Evolutionary conservation across 2,329 filamentous ascomycete species (phyloP).

Genomic region (Didymella pinodella): DNA sequence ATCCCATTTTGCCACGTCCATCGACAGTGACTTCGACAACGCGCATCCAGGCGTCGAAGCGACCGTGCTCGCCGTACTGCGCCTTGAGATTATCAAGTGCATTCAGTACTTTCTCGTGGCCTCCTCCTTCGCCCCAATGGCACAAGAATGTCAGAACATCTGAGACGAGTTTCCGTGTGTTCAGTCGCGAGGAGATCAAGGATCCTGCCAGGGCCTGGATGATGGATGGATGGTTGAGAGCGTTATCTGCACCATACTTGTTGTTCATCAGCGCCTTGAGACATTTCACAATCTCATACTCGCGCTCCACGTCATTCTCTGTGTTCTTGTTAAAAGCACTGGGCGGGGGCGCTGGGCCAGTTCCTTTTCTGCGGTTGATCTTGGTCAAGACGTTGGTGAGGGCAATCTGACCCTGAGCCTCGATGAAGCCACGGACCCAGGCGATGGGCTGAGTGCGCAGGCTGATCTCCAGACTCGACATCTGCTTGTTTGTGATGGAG

Average conservation of each 20-base stretch:
- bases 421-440: conserved; percentile 96
- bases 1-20: conserved; percentile 98
- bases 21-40: conserved; percentile 97
- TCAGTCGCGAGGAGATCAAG: conserved; percentile 85
- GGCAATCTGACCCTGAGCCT: conserved; percentile 95
- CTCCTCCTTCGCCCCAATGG: conserved; percentile 88
- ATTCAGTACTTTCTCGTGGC: conserved; percentile 92
- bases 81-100: conserved; percentile 91
- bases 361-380: conserved; percentile 85
- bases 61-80: conserved; percentile 87
- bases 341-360: conserved; percentile 72
- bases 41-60: conserved; percentile 98
- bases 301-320: conserved; percentile 85
- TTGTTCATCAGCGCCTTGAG: conserved; percentile 99
- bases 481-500: conserved; percentile 86
- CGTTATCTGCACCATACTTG: conserved; percentile 97
- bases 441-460: conserved; percentile 93
- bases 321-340: conserved; percentile 58
- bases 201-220: conserved; percentile 87
- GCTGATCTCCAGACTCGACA: conserved; percentile 93
- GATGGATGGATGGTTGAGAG: conserved; percentile 86
- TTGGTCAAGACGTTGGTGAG: conserved; percentile 92
- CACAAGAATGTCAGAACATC: conserved; percentile 96
- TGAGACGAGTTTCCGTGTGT: conserved; percentile 91
- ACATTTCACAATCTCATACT: conserved; percentile 98